phyloP scores from a whole-genome alignment of 208 protist species.

The Borovskyia barvae region DNA sequence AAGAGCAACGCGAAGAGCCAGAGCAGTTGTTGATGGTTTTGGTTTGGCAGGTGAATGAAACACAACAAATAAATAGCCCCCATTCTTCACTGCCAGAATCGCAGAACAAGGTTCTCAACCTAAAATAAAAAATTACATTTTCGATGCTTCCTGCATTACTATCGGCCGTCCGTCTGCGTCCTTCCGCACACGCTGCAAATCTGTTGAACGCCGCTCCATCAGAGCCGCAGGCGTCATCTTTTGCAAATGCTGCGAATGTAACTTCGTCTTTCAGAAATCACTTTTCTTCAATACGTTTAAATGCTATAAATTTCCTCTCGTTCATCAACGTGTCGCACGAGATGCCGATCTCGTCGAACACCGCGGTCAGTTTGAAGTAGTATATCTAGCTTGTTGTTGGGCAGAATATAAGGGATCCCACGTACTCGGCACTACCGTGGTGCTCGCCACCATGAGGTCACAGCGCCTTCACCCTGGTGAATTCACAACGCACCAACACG shows the following conservation, averaged over 20 bases:
- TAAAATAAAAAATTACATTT: no score
- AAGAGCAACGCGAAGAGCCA: not conserved
- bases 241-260: constrained; percentile 53
- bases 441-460: constrained; percentile 30
- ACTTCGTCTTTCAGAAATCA: constrained; percentile 60
- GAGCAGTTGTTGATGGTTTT: no score
- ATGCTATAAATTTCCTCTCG: constrained; percentile 57
- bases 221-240: constrained; percentile 64
- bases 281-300: constrained; percentile 38
- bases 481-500: constrained; percentile 75
- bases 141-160: no score
- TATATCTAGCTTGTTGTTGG: constrained; percentile 65
- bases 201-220: constrained; percentile 77
- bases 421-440: constrained; percentile 42
- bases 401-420: constrained; percentile 74
- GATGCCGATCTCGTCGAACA: constrained; percentile 82
- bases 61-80: no score
- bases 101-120: no score
- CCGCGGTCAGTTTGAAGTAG: constrained; percentile 64
- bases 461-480: constrained; percentile 64
- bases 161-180: no score
- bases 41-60: no score
- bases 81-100: no score
- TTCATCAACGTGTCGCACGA: constrained; percentile 66
- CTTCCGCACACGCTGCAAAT: constrained; percentile 63